Base-by-base conservation (phyloP, 495 filamentous ascomycete genomes). In the Penicillium herquei region DNA sequence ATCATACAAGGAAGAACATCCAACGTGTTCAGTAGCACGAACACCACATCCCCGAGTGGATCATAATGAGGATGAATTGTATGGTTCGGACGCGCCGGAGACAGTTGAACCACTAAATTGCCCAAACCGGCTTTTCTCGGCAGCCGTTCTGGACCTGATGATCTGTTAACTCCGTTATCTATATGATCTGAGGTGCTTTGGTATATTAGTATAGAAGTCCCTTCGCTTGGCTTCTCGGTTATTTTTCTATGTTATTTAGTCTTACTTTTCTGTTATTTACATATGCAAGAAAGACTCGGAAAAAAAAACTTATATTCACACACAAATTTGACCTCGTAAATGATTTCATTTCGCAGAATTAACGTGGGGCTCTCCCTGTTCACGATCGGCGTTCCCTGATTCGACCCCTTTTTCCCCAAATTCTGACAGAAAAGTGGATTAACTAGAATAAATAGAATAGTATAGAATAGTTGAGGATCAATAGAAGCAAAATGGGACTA, bases 81-180 rank as follows among this genome's bases (percentile, higher is more conserved):
- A 63, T 63, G 56, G 61, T 63, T 59, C 61, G 61, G 61, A 56
- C 61, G 61, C 57, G 56, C 61, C 61, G 62, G 61, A 65, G 56
- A 60, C 59, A 56, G 52, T 48, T 48, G 35, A 31, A 51, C 47
- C 52, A 53, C 60, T 51, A 51, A 63, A 49, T 50, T 57, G 42
- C 52, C 52, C 49, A 54, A 61, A 56, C 54, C 53, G 50, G 54
- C 39, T 51, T 55, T 51, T 57, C 51, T 61, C 54, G 41, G 52
- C 47, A 54, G 46, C 41, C 49, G 32, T 55, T 51, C 47, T 55
- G 30, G 51, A 54, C 14, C 51, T 16, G 21, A 21, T 31, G 10
- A 46, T 46, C 17, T 37, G 34, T 37, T 37, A 43, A 43, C 26
- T 37, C 37, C 37, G 12, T 3, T 31, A 11, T 8, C 17, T 18